Evolutionary conservation across 2,329 filamentous ascomycete species (phyloP), one percentile per base, ranked within the genome.

Genomic region (Canariomyces notabilis): DNA sequence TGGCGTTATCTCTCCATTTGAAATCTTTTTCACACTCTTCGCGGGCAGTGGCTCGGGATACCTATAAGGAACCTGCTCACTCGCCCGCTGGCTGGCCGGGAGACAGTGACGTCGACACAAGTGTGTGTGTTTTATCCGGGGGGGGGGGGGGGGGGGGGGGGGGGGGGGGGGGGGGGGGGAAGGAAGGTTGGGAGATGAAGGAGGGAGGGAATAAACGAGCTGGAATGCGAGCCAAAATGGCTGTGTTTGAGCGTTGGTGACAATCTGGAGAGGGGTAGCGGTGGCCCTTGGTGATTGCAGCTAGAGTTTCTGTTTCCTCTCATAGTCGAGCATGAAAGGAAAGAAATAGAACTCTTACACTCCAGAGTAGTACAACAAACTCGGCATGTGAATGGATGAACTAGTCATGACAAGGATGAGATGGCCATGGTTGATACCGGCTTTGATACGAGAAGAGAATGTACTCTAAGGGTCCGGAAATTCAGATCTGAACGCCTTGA

Each of bases 1-100:
- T 39, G 45, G 45, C 45, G 45, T 47, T 47, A 16, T 31, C 21
- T n/a, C 31, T 22, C 14, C 22, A 6, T 32, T 37, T 21, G 22
- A n/a, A n/a, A 22, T 39, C 21, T 21, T 12, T 35, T 19, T 37
- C 19, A 18, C n/a, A 26, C 23, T 18, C 22, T 15, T 19, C 12
- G n/a, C n/a, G n/a, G n/a, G n/a, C n/a, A n/a, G n/a, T 26, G 19
- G 22, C 6, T 37, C 19, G 19, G 35, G 9, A 8, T 38, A 7
- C 14, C 9, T 38, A 5, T 16, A 20, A 12, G 14, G 26, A 12
- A 12, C 26, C 9, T 12, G 26, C 26, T 8, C 9, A 12, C 26
- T 29, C 26, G 26, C 26, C 26, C 26, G 43, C 43, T 40, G 36
- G 31, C 37, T 40, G 43, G 37, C 37, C 20, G 29, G 43, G 20